Base-by-base conservation (phyloP, 257 asterid genomes). In the Coffea eugenioides region DNA sequence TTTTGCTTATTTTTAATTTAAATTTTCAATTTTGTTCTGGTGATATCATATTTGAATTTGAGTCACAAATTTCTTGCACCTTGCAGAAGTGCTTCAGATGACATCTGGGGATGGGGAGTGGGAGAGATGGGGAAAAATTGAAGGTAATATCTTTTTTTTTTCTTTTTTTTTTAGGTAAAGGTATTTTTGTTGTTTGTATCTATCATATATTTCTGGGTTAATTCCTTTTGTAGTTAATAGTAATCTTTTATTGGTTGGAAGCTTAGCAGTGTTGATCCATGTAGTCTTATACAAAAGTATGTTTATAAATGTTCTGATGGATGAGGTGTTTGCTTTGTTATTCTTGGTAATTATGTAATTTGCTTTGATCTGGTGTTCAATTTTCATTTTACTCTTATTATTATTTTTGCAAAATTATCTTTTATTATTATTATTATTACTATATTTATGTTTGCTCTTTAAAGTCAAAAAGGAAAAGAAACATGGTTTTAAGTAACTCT, bases 11-110 rank as follows among this genome's bases (percentile, higher is more conserved):
- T 70, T 61, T 76, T 45, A 20, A 69, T 36, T 73, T 76, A 65
- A n/a, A 46, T 56, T 54, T 25, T 70, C 76, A 43, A 49, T 23
- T 54, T 39, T 65, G 66, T 83, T 78, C 79, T 45, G 46, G 49
- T 46, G 78, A 36, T 21, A 36, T 70, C 54, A 34, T 15, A 41
- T 74, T 72, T 74, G 79, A 61, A 51, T 62, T 80, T 79, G 71
- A 71, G 54, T 62, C 70, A 86, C 43, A 25, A 25, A 62, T 43
- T 39, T 57, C 69, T 75, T 52, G 57, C 76, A 16, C 83, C 74
- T 79, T 81, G 83, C 91, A 96, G 99, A 92, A 84, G 89, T 90
- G 92, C 93, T 94, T 89, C 90, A 86, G 82, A 82, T 83, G 90
- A 83, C 87, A 13, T 88, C 79, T 20, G 94, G 82, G 87, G 90